Conservation (phyloP, 805 yeast genomes). For the Saccharomycopsis selenospora region DNA sequence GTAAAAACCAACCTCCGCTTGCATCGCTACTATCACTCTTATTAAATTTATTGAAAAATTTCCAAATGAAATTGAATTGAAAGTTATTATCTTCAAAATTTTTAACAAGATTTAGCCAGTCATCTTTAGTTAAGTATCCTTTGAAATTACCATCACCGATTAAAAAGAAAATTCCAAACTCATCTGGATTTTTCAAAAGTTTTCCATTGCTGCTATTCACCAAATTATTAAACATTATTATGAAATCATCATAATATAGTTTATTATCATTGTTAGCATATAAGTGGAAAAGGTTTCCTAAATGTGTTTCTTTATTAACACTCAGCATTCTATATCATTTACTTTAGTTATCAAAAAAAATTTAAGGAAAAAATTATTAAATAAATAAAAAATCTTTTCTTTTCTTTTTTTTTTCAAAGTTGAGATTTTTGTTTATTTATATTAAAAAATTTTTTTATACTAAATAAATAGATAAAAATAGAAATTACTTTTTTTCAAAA, state of each 20-base stretch:
- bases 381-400: too few species aligned
- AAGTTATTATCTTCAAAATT: constrained; percentile 38
- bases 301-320: too few species aligned
- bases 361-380: too few species aligned
- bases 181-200: too few species aligned
- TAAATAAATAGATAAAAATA: too few species aligned
- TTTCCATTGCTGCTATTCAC: too few species aligned
- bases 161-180: constrained; percentile 57
- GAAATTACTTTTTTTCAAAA: too few species aligned
- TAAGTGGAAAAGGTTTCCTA: constrained; percentile 5
- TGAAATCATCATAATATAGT: constrained; percentile 8
- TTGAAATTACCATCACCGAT: constrained; percentile 67
- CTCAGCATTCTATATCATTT: too few species aligned
- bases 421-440: too few species aligned
- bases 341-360: too few species aligned
- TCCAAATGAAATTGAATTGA: constrained; percentile 46
- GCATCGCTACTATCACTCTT: constrained; percentile 23
- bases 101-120: constrained; percentile 68
- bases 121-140: constrained; percentile 61
- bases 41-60: constrained; percentile 41
- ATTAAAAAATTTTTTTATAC: too few species aligned
- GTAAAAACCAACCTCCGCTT: background rate
- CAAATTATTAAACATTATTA: constrained; percentile 8
- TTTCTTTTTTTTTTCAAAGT: too few species aligned
- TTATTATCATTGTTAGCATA: background rate